Base-by-base conservation (phyloP, 768 basidiomycete species). In the Rhizopogon salebrosus region DNA sequence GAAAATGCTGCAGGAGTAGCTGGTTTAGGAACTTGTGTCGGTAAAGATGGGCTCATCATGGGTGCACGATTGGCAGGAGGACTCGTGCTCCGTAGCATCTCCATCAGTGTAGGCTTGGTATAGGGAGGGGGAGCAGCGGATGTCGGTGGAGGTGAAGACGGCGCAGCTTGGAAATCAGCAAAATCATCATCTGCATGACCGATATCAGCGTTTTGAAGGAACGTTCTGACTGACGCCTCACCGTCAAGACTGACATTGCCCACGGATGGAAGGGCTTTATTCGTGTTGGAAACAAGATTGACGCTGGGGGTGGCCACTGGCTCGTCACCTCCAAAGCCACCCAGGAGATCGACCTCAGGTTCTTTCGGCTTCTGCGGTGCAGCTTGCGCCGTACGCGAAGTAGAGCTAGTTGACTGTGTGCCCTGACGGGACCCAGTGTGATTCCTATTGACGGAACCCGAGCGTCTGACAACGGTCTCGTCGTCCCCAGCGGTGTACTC, bases 401-500 rank as follows among this genome's bases (percentile, higher is more conserved):
- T 13, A 22, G 43, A 46, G 31, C 20, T 22, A 27, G 63, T 50
- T 4, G 68, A 38, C 10, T 70, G 54, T 11, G 63, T 55, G 39
- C 71, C 67, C 3, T 75, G 69, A 14, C 80, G 70, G 7, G 77
- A 67, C 3, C 77, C 60, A 9, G 76, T 69, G 29, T 59, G 67
- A 48, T 70, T 72, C 29, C 60, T 60, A 20, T 70, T 62, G 41
- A 75, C 37, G 20, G 73, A 74, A 41, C 72, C 73, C 55, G 68
- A 75, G 49, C 68, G 76, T 56, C 64, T 71, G 56, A 39, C 63
- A 53, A 60, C 68, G 37, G 64, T 69, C n/a, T 95, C 93, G 55
- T 98, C 95, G 54, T 92, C 92, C 2, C 95, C 95, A 11, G 95
- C 97, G 58, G 95, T 90, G 68, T 99, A 99, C 66, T 98, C 95